Base-by-base conservation (phyloP, 2,329 filamentous ascomycete species). In the Ustulina deusta region DNA sequence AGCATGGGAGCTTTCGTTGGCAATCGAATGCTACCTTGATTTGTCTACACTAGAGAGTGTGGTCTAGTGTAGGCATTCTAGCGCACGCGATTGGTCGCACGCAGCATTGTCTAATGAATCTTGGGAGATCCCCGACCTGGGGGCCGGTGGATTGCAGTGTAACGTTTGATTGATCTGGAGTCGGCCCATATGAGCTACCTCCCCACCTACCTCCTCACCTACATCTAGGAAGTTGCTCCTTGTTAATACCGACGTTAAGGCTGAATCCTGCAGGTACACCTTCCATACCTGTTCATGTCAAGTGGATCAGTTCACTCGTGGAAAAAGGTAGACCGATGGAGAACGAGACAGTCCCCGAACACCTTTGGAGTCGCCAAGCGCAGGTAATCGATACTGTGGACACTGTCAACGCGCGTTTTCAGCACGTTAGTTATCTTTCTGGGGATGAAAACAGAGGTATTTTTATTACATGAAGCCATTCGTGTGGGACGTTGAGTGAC, bases 101-200 rank as follows among this genome's bases (percentile, higher is more conserved):
- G 20, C 46, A 29, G 46, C 22, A 17, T 22, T 49, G 38, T 4
- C 6, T 44, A 52, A 25, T 48, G 38, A 57, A 58, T 40, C 40
- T 40, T 27, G 46, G 32, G 51, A 40, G 29, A 61, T 52, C 56
- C 49, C 55, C 42, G 60, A 46, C 64, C 27, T 11, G 36, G 36
- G 36, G 38, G 52, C 17, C 25, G 59, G 51, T 40, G 44, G 52
- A n/a, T 34, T 55, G 65, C 48, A 68, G 49, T 68, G 68, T 70
- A 70, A 70, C 68, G 68, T 70, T 68, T 56, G 65, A 70, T 70
- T 59, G 51, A 68, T 68, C 51, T 55, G 22, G 22, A 65, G 29
- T 52, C 42, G 57, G 59, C n/a, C 42, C 54, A 29, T 65, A 32
- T 51, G 56, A 56, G 32, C 55, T 54, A 48, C 22, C 59, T 61